A percentile compares a stretch with the other conserved stretches of the same genome.
These are phyloP conservation scores for Solanum bulbocastanum DNA, from an alignment of 257 asterid species.

Conservation along the genomic window DNA sequence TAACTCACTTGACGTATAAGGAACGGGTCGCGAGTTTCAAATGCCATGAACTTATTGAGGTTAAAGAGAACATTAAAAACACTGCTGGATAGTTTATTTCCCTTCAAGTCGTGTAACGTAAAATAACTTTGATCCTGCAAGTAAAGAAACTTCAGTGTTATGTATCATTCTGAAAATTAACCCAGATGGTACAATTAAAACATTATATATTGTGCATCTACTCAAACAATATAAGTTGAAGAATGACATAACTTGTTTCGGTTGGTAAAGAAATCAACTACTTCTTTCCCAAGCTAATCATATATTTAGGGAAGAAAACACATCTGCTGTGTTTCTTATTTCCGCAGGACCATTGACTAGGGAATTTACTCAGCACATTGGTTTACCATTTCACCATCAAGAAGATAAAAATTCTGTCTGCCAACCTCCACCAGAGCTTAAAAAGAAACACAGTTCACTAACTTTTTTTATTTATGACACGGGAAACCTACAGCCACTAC, in stretches of 20 bases:
- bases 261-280: background rate
- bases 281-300: background rate
- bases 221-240: background rate
- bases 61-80: slow-evolving; percentile 87
- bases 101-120: slow-evolving; percentile 70
- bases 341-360: background rate
- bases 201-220: background rate
- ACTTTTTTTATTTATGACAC: background rate
- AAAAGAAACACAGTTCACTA: background rate
- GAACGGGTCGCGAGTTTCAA: slow-evolving; percentile 97
- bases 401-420: background rate
- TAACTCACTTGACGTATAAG: slow-evolving; percentile 85
- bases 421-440: background rate
- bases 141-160: slow-evolving; percentile 8
- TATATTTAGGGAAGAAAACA: background rate
- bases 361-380: background rate
- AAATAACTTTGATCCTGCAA: slow-evolving; percentile 78
- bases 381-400: background rate
- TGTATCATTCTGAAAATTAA: background rate
- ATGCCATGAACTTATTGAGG: slow-evolving; percentile 98
- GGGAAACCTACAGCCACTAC: background rate
- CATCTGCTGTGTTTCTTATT: background rate
- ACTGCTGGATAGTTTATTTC: slow-evolving; percentile 82
- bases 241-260: background rate
- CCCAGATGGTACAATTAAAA: background rate